Evolutionary conservation across 495 filamentous ascomycete genomes (phyloP).

Genomic region (Trichoderma erinaceum): DNA sequence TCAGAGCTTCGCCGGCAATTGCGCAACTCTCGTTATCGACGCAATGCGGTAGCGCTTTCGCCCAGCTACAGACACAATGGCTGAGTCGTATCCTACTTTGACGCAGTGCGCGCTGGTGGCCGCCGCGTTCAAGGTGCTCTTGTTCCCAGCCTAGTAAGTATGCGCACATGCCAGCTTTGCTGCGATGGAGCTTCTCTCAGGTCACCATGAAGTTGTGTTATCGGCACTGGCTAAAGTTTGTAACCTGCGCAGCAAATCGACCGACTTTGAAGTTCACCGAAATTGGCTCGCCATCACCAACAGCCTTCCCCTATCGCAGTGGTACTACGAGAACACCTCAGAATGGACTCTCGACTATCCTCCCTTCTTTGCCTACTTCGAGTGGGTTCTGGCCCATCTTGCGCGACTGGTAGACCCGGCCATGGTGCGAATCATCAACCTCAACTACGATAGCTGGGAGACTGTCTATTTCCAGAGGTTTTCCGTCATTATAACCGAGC

Average conservation of each 20-base stretch:
- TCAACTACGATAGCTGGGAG: constrained; percentile 82
- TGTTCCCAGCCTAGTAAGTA: constrained; percentile 94
- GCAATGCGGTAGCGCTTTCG: constrained; percentile 1
- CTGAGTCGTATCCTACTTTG: constrained; percentile 76
- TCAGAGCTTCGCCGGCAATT: background rate
- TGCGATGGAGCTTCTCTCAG: too few species aligned
- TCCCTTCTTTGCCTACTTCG: constrained; percentile 94
- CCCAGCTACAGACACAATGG: constrained; percentile 48
- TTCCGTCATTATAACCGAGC: constrained; percentile 81
- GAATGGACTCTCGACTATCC: constrained; percentile 99
- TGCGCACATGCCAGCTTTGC: background rate
- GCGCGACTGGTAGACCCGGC: constrained; percentile 69
- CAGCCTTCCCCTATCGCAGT: constrained; percentile 78
- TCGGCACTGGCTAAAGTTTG: constrained; percentile 16
- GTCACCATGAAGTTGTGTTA: background rate
- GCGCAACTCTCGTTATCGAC: background rate
- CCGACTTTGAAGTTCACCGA: constrained; percentile 95
- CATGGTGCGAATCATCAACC: constrained; percentile 75
- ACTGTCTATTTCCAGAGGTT: constrained; percentile 88
- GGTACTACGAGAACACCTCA: constrained; percentile 96
- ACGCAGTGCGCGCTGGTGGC: constrained; percentile 81
- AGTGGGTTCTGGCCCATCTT: constrained; percentile 83
- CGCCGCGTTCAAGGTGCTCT: constrained; percentile 83
- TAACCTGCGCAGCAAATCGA: constrained; percentile 71
- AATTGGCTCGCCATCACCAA: constrained; percentile 96